phyloP scores from a whole-genome alignment of 2,329 filamentous ascomycete genomes.

The Verticillium zaregamsianum region DNA sequence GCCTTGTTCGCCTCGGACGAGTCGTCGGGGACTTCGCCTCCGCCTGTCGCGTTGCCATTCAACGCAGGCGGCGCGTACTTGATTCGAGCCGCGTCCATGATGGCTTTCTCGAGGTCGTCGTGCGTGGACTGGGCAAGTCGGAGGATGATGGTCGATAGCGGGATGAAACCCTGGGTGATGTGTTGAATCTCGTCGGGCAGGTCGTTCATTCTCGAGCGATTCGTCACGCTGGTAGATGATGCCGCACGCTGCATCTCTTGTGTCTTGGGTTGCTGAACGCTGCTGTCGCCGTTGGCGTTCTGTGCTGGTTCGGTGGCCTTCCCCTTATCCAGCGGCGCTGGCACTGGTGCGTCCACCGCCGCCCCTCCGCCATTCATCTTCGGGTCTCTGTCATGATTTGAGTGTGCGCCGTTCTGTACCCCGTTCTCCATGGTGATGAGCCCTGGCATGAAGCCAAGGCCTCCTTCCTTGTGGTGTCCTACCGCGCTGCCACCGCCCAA shows the following conservation, averaged over 20 bases:
- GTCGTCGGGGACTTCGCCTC: constrained; percentile 43
- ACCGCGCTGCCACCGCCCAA: constrained; percentile 10
- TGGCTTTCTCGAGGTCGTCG: constrained; percentile 67
- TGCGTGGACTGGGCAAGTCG: constrained; percentile 81
- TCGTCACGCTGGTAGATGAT: not conserved
- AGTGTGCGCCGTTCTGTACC: constrained; percentile 46
- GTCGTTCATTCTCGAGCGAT: constrained; percentile 42
- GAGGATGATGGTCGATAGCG: constrained; percentile 69
- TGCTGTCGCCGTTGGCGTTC: not conserved
- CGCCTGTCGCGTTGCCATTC: constrained; percentile 46
- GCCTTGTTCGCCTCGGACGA: constrained; percentile 60
- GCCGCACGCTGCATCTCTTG: not conserved
- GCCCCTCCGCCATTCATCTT: constrained; percentile 32
- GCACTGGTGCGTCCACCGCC: not conserved
- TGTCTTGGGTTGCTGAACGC: not conserved
- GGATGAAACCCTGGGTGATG: constrained; percentile 71
- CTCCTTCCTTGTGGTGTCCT: constrained; percentile 10
- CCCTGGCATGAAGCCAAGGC: constrained; percentile 41
- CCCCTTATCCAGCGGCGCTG: constrained; percentile 22
- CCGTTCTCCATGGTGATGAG: constrained; percentile 53
- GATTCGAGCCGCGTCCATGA: constrained; percentile 67
- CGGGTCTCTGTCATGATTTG: constrained; percentile 50
- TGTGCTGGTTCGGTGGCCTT: constrained; percentile 17
- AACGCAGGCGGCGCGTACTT: constrained; percentile 47
- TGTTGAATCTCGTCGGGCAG: constrained; percentile 62